A percentile compares a stretch with the other conserved stretches of the same genome.
These are phyloP conservation scores for Mrakia gelida DNA, from an alignment of 768 basidiomycete species.

Conservation along the genomic window DNA sequence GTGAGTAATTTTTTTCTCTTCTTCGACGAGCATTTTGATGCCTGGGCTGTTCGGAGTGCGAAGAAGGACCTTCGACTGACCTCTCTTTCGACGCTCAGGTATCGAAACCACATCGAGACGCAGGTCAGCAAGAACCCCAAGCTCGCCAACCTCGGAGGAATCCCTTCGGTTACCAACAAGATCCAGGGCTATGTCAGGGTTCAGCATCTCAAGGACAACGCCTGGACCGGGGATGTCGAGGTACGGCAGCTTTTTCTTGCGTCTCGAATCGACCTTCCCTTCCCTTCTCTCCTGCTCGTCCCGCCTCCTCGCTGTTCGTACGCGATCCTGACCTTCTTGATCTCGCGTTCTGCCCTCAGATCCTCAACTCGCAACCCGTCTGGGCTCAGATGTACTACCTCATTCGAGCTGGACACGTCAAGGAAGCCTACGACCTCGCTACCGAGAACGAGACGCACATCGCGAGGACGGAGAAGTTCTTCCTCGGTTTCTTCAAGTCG, in stretches of 20 bases:
- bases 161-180: slow-evolving; percentile 83
- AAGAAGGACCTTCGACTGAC: slow-evolving; percentile 13
- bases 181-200: slow-evolving; percentile 81
- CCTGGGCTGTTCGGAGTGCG: slow-evolving; percentile 21
- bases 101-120: slow-evolving; percentile 57
- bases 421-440: slow-evolving; percentile 77
- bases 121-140: slow-evolving; percentile 73
- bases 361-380: slow-evolving; percentile 77
- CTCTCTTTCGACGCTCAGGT: slow-evolving; percentile 28
- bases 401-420: slow-evolving; percentile 73
- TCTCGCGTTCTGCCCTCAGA: slow-evolving; percentile 46
- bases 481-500: slow-evolving; percentile 72
- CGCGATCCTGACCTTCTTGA: neutral
- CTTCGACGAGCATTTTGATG: neutral
- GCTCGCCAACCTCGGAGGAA: slow-evolving; percentile 83
- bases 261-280: neutral
- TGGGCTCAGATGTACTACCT: slow-evolving; percentile 96
- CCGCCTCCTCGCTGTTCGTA: too few species aligned
- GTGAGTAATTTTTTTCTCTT: slow-evolving; percentile 33
- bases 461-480: slow-evolving; percentile 70
- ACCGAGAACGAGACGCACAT: slow-evolving; percentile 59
- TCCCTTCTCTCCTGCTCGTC: neutral
- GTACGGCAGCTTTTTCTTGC: slow-evolving; percentile 47
- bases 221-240: slow-evolving; percentile 84
- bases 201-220: slow-evolving; percentile 69